Evolutionary conservation across 139 green algal genomes (phyloP).

Genomic region (Tetradesmus obliquus): DNA sequence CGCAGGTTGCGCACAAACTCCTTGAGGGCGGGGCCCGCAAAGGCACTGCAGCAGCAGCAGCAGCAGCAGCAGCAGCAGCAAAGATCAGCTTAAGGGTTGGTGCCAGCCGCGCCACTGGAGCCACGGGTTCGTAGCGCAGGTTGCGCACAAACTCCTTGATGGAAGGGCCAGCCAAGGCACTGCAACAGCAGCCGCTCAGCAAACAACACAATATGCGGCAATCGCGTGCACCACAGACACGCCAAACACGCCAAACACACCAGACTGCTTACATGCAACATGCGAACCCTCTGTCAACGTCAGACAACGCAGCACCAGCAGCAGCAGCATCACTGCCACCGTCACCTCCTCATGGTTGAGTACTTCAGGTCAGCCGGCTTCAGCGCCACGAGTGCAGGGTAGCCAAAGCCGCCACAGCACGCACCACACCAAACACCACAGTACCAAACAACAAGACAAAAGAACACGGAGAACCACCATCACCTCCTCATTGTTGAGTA

Average conservation of each 20-base stretch:
- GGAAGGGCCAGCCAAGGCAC: constrained; percentile 27
- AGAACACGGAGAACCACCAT: neutral
- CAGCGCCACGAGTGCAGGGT: constrained; percentile 80
- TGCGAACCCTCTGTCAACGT: too few species aligned
- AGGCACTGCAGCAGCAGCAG: constrained; percentile 21
- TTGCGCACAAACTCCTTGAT: constrained; percentile 11
- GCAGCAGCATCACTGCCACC: too few species aligned
- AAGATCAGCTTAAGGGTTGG: neutral
- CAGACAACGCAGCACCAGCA: too few species aligned
- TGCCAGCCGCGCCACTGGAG: constrained; percentile 18
- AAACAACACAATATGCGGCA: too few species aligned
- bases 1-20: constrained; percentile 18
- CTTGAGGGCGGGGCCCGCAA: constrained; percentile 27
- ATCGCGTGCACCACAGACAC: too few species aligned
- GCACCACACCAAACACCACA: neutral
- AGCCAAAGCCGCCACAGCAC: constrained; percentile 82
- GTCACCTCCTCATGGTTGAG: constrained; percentile 40
- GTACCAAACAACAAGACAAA: neutral
- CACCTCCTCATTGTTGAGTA: constrained; percentile 42
- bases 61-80: neutral
- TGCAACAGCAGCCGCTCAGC: neutral
- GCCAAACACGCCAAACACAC: too few species aligned
- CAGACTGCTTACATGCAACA: too few species aligned
- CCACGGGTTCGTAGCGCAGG: constrained; percentile 52
- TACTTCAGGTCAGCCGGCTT: constrained; percentile 65